Evolutionary conservation across 352 stramenopile species (phyloP).

Genomic region (Phytophthora fragariaefolia): DNA sequence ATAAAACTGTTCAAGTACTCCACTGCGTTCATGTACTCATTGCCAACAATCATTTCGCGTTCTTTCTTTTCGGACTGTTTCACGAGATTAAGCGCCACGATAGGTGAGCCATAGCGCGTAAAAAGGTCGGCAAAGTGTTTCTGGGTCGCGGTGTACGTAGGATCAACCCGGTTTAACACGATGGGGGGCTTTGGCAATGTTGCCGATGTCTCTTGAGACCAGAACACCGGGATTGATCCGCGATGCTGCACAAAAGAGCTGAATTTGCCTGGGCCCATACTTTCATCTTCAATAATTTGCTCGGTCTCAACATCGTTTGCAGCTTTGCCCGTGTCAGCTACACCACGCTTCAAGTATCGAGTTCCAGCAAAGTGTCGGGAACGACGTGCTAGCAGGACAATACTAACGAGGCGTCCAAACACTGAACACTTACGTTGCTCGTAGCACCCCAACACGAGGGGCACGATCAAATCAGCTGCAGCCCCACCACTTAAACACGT

Average conservation of each 20-base stretch:
- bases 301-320: slow-evolving; percentile 99
- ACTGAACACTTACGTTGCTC: slow-evolving; percentile 97
- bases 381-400: slow-evolving; percentile 96
- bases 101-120: slow-evolving; percentile 95
- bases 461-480: slow-evolving; percentile 89
- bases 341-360: slow-evolving; percentile 97
- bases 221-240: slow-evolving; percentile 99
- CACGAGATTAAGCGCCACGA: slow-evolving; percentile 98
- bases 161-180: slow-evolving; percentile 96
- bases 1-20: slow-evolving; percentile 98
- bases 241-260: slow-evolving; percentile 98
- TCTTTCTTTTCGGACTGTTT: slow-evolving; percentile 98
- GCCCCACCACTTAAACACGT: slow-evolving; percentile 83
- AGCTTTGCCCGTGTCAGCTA: slow-evolving; percentile 98
- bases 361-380: slow-evolving; percentile 99
- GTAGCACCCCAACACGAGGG: slow-evolving; percentile 95
- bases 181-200: slow-evolving; percentile 99
- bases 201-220: slow-evolving; percentile 98
- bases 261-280: slow-evolving; percentile 92
- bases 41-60: slow-evolving; percentile 97
- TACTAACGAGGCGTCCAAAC: slow-evolving; percentile 95
- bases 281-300: slow-evolving; percentile 94
- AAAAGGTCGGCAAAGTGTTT: slow-evolving; percentile 96
- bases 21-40: slow-evolving; percentile 97
- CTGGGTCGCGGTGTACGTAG: slow-evolving; percentile 95